Conservation (phyloP, 1,139 yeast species). For the Taphrina sp. region DNA sequence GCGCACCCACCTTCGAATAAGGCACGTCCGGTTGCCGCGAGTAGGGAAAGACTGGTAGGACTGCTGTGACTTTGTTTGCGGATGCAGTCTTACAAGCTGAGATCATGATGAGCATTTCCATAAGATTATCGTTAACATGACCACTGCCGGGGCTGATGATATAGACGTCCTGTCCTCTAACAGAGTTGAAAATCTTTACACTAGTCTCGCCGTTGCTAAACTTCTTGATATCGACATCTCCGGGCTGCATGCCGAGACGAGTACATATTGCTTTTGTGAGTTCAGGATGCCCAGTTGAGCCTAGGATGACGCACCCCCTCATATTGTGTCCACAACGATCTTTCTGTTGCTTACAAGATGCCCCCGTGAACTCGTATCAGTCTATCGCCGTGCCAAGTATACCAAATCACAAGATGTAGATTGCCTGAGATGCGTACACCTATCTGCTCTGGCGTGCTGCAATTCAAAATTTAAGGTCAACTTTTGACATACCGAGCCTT, state of each 20-base stretch:
- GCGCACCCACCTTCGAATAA: conserved; percentile 69
- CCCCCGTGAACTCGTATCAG: no score
- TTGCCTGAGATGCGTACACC: no score
- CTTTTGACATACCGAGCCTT: no score
- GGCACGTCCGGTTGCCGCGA: conserved; percentile 97
- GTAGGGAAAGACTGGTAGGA: conserved; percentile 92
- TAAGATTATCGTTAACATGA: conserved; percentile 76
- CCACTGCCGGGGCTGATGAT: conserved; percentile 93
- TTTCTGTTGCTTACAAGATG: no score
- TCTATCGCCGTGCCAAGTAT: no score
- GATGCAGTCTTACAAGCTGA: conserved; percentile 95
- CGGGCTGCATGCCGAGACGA: conserved; percentile 61
- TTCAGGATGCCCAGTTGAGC: conserved; percentile 72
- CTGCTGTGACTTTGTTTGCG: conserved; percentile 92
- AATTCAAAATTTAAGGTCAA: no score
- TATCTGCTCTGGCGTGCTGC: no score
- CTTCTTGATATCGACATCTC: conserved; percentile 56
- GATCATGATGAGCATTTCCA: conserved; percentile 86
- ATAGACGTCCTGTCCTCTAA: conserved; percentile 92
- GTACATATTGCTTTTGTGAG: conserved; percentile 63
- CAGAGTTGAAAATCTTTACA: conserved; percentile 89
- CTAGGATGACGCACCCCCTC: conserved; percentile 74
- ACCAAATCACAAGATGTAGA: no score
- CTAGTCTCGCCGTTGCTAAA: conserved; percentile 76
- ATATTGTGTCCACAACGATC: no score